Evolutionary conservation across 768 basidiomycete species (phyloP), one percentile per base, ranked within the genome.

Genomic region (Heimioporus sp.): DNA sequence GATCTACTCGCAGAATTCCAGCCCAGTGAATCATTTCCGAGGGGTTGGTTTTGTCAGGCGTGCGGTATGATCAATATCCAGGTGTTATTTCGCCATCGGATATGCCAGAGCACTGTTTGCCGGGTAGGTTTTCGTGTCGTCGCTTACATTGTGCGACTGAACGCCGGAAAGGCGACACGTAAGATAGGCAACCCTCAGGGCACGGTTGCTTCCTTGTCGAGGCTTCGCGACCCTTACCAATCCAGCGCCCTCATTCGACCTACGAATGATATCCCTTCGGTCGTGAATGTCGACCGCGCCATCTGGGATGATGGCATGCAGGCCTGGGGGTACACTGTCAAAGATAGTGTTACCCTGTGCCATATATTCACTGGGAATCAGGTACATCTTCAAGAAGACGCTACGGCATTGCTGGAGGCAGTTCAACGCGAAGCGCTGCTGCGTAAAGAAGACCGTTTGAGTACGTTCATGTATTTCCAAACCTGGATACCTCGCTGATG

Each of bases 1-100:
- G 66, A 70, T 50, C 51, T 71, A 36, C 58, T 70, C 12, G 68
- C 64, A 8, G 55, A 53, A 5, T 70, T 70, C 34, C 47, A 59
- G 17, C 66, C 70, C 4, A 64, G 54, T 32, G 71, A 68, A 35
- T 63, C 59, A 2, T 72, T 80, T 46, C 76, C 62, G 11, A 65
- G 62, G 24, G 81, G 80, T 8, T 83, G 80, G 80, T 73, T 71
- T 52, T 82, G 81, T 53, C 51, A 21, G 2, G 45, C 54, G 0
- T 82, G 81, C 51, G 80, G 80, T 21, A 70, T 75, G 59, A 60
- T 82, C 21, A 82, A 80, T 44, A 71, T 70, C 41, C 76, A 80
- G 57, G 55, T 53, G 12, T 65, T 68, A 42, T 67, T 82, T 64
- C 70, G 81, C 48, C 76, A 79, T 54, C 70, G 78, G 43, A 65